phyloP scores from a whole-genome alignment of 306 rosid species.

The Prosopis cineraria region DNA sequence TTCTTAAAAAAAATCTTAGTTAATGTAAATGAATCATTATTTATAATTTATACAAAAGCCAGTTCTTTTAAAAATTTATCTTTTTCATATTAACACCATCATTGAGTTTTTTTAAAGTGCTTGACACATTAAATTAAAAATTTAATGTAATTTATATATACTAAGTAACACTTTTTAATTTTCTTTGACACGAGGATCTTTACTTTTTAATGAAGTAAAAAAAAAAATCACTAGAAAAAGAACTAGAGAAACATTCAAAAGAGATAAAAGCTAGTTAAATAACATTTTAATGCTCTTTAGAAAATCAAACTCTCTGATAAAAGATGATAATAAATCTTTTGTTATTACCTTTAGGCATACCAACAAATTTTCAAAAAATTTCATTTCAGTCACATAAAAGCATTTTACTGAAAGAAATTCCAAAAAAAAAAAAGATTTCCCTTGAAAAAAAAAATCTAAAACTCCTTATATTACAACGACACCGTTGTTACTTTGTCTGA shows the following conservation, averaged over 20 bases:
- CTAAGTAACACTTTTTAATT: not conserved
- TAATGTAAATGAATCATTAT: not conserved
- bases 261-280: too few relatives aligned
- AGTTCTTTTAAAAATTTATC: not conserved
- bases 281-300: too few relatives aligned
- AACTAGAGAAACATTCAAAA: too few relatives aligned
- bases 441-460: not conserved
- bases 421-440: not conserved
- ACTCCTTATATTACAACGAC: not conserved
- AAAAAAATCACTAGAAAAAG: too few relatives aligned
- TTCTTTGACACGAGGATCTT: too few relatives aligned
- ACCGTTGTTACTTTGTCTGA: conserved; percentile 8
- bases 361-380: not conserved
- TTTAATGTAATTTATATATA: not conserved
- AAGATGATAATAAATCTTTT: not conserved
- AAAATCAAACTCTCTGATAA: not conserved
- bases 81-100: not conserved
- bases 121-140: not conserved
- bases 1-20: not conserved
- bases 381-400: not conserved
- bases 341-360: not conserved
- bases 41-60: not conserved
- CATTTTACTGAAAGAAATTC: too few relatives aligned
- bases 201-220: too few relatives aligned
- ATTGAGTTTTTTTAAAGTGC: not conserved